These are phyloP conservation scores for Volvox reticuliferus DNA, from an alignment of 139 green algal genomes.

Conservation along the genomic window DNA sequence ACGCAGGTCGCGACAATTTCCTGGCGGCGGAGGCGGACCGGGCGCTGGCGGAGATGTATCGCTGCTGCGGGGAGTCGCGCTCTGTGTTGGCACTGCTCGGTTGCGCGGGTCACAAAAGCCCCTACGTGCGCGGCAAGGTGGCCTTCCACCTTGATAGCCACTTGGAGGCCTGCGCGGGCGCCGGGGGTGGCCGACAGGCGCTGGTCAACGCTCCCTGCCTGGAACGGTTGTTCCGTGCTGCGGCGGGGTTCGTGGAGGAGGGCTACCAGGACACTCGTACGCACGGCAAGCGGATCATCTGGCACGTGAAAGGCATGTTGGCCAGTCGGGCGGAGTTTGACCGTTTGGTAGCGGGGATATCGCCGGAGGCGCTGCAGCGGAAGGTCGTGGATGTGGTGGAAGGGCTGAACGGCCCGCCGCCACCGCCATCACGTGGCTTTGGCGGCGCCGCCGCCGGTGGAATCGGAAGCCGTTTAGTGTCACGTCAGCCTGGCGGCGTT, in stretches of 20 bases:
- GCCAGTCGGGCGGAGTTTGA: conserved; percentile 54
- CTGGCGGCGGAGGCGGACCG: conserved; percentile 81
- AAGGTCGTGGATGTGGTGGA: conserved; percentile 69
- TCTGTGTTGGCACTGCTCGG: conserved; percentile 66
- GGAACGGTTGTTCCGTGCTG: conserved; percentile 67
- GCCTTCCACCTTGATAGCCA: conserved; percentile 74
- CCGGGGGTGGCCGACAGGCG: conserved; percentile 12
- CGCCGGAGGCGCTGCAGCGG: conserved; percentile 49
- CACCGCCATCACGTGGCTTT: conserved; percentile 38
- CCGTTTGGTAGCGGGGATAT: conserved; percentile 50
- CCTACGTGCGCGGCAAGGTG: conserved; percentile 66
- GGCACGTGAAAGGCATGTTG: conserved; percentile 58
- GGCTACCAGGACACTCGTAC: conserved; percentile 76
- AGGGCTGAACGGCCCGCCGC: conserved; percentile 59
- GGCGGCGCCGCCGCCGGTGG: neutral
- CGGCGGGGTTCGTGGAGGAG: conserved; percentile 77
- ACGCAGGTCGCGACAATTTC: conserved; percentile 87
- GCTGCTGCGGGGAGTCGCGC: conserved; percentile 54
- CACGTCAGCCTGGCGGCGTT: neutral
- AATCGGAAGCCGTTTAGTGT: conserved; percentile 1
- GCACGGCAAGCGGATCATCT: conserved; percentile 85
- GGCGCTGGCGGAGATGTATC: conserved; percentile 71
- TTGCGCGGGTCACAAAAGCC: conserved; percentile 65
- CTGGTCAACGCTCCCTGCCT: conserved; percentile 42
- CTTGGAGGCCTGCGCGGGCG: conserved; percentile 47